These are phyloP conservation scores for Exophiala sp. DNA, from an alignment of 2,329 filamentous ascomycete species.

Conservation along the genomic window DNA sequence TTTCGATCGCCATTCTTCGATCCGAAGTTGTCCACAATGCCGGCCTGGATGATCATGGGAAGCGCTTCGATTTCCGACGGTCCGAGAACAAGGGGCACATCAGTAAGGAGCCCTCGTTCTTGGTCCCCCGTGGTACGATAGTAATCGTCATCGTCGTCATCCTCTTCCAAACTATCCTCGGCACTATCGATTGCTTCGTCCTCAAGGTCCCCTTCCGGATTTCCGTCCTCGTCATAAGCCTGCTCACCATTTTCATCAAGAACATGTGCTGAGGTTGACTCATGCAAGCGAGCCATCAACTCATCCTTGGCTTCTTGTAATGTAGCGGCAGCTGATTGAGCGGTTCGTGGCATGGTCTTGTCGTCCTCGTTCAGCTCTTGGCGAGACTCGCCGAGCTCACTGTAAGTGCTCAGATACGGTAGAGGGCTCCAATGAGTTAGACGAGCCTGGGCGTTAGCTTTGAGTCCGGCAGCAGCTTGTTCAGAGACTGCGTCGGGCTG, in stretches of 20 bases:
- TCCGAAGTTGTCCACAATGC: slow-evolving; percentile 76
- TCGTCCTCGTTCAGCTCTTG: slow-evolving; percentile 42
- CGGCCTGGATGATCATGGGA: slow-evolving; percentile 95
- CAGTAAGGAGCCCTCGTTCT: slow-evolving; percentile 74
- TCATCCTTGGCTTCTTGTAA: slow-evolving; percentile 49
- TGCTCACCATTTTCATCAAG: slow-evolving; percentile 36
- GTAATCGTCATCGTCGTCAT: slow-evolving; percentile 51
- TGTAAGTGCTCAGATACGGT: slow-evolving; percentile 41
- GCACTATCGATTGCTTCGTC: slow-evolving; percentile 41
- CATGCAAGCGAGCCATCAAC: slow-evolving; percentile 45
- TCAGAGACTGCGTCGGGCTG: neutral
- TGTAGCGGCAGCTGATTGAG: slow-evolving; percentile 45
- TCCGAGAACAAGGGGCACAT: slow-evolving; percentile 88
- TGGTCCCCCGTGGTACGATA: slow-evolving; percentile 47
- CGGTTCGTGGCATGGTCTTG: slow-evolving; percentile 42
- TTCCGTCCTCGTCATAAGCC: slow-evolving; percentile 42
- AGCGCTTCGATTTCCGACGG: slow-evolving; percentile 93
- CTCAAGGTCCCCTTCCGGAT: slow-evolving; percentile 41
- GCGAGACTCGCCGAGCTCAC: slow-evolving; percentile 35
- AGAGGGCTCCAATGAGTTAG: slow-evolving; percentile 40
- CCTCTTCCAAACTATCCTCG: slow-evolving; percentile 44
- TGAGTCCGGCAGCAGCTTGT: slow-evolving; percentile 39
- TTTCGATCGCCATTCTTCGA: slow-evolving; percentile 50
- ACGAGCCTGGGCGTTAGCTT: slow-evolving; percentile 38
- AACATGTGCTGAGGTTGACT: slow-evolving; percentile 34